Conservation (phyloP, 2,329 filamentous ascomycete genomes). For the Aspergillus fischeri region DNA sequence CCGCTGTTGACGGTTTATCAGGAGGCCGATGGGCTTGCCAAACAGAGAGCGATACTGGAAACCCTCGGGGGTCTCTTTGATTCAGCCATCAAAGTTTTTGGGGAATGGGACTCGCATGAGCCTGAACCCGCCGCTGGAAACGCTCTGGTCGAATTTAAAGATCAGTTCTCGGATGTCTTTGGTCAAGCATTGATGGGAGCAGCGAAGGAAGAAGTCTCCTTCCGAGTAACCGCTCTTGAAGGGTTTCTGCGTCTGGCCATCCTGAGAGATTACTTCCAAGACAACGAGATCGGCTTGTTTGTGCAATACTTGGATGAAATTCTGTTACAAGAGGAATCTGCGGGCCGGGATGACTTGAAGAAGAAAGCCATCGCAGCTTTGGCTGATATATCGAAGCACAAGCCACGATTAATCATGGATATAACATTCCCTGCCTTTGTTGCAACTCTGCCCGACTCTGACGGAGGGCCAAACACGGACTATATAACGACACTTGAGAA, state of each 20-base stretch:
- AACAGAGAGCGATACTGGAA: conserved; percentile 60
- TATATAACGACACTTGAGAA: conserved; percentile 59
- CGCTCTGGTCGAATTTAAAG: conserved; percentile 46
- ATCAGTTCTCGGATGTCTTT: conserved; percentile 52
- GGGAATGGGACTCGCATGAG: conserved; percentile 50
- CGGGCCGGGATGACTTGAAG: conserved; percentile 55
- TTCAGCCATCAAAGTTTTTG: conserved; percentile 55
- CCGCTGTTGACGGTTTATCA: conserved; percentile 58
- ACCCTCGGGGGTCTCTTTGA: conserved; percentile 56
- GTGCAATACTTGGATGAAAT: conserved; percentile 59
- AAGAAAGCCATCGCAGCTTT: conserved; percentile 56
- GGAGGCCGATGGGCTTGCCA: conserved; percentile 57
- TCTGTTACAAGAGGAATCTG: conserved; percentile 55
- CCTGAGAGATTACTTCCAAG: conserved; percentile 45
- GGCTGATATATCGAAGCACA: conserved; percentile 58
- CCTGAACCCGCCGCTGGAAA: conserved; percentile 36
- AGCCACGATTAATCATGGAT: conserved; percentile 59
- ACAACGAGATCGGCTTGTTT: conserved; percentile 50
- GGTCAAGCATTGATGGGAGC: conserved; percentile 52
- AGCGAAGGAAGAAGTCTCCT: conserved; percentile 49
- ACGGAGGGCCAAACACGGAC: conserved; percentile 41
- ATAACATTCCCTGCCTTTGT: conserved; percentile 64
- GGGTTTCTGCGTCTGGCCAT: conserved; percentile 46
- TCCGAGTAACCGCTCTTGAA: conserved; percentile 46
- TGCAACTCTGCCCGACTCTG: conserved; percentile 58